Conservation (phyloP, 1,284 basidiomycete genomes). For the Boletus mariae region DNA sequence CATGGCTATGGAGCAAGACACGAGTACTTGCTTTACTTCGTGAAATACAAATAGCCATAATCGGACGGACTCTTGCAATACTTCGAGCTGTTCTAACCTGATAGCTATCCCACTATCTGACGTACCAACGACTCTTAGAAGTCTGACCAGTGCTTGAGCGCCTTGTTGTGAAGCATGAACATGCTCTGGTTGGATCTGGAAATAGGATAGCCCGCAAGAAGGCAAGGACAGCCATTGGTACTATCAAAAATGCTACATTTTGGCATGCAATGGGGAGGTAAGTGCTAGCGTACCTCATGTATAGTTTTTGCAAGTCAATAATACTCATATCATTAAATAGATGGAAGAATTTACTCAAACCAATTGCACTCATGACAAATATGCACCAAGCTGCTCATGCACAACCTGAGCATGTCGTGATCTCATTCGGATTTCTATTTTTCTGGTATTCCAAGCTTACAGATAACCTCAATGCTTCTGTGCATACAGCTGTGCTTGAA, state of each 20-base stretch:
- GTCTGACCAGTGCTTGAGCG: constrained; percentile 15
- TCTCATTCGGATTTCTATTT: constrained; percentile 10
- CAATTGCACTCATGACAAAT: constrained; percentile 9
- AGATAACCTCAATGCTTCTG: background rate
- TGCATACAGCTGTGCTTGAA: background rate
- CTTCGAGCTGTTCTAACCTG: constrained; percentile 27
- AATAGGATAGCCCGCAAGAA: background rate
- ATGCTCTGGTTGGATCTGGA: background rate
- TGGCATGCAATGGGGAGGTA: constrained; percentile 10
- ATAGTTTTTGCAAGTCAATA: no score
- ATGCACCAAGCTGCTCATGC: constrained; percentile 6
- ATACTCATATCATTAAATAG: background rate
- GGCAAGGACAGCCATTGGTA: background rate
- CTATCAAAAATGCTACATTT: constrained; percentile 9
- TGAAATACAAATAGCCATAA: constrained; percentile 10
- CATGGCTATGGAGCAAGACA: constrained; percentile 29
- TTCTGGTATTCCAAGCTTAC: constrained; percentile 1
- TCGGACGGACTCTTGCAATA: constrained; percentile 3
- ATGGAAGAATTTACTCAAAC: constrained; percentile 10
- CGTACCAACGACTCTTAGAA: constrained; percentile 24
- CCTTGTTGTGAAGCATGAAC: constrained; percentile 4
- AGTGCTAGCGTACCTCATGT: background rate
- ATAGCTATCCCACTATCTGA: constrained; percentile 35
- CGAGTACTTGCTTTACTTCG: constrained; percentile 20
- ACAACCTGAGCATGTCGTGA: constrained; percentile 3